These are phyloP conservation scores for Silene uniflora DNA, from an alignment of 148 eudicot genomes.

Conservation along the genomic window DNA sequence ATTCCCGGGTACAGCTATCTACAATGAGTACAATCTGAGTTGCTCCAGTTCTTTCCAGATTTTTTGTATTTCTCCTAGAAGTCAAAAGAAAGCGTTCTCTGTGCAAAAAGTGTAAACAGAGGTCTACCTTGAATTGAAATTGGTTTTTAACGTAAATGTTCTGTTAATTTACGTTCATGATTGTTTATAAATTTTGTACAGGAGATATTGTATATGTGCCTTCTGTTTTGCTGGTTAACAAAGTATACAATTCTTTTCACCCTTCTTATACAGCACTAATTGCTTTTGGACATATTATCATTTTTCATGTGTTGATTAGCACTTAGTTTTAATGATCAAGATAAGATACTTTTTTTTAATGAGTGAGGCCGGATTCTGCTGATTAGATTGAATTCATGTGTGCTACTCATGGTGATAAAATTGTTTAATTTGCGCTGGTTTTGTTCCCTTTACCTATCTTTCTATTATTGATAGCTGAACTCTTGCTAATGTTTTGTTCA, in stretches of 20 bases:
- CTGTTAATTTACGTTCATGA: background rate
- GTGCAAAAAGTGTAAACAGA: background rate
- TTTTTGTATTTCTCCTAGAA: background rate
- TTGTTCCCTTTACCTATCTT: background rate
- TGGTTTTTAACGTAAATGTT: background rate
- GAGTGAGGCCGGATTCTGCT: background rate
- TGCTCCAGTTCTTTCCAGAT: background rate
- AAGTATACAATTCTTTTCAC: no score
- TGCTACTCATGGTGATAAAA: background rate
- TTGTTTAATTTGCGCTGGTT: background rate
- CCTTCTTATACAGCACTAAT: no score
- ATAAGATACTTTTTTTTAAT: background rate
- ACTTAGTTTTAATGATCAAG: background rate
- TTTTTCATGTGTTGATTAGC: background rate
- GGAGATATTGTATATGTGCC: background rate
- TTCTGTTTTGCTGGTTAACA: background rate
- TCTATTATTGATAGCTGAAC: background rate
- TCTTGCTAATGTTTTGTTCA: conserved; percentile 39
- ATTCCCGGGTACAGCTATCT: no score
- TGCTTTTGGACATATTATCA: background rate
- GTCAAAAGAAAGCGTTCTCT: background rate
- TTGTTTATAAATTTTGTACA: background rate
- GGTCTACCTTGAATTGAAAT: background rate
- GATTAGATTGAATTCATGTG: background rate
- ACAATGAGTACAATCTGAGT: no score